Percentiles rank a stretch among this genome's conserved stretches.
These are phyloP conservation scores for Tylopilus balloui DNA, from an alignment of 768 basidiomycete species.

Conservation along the genomic window DNA sequence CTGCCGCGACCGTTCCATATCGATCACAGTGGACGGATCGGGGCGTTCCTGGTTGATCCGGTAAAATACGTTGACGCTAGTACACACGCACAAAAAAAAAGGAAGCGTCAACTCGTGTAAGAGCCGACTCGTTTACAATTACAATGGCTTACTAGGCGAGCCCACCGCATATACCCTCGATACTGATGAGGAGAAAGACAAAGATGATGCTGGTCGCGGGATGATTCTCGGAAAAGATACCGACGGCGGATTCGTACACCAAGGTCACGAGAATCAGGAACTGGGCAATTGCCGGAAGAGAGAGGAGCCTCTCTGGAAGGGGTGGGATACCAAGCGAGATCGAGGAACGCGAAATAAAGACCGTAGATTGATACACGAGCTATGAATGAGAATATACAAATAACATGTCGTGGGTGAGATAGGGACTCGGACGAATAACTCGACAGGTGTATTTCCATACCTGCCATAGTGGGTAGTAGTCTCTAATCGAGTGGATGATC, in stretches of 20 bases:
- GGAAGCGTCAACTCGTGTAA: neutral
- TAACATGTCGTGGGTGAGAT: neutral
- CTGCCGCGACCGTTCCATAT: conserved; percentile 60
- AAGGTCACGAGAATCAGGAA: conserved; percentile 56
- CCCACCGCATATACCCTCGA: conserved; percentile 93
- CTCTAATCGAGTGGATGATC: conserved; percentile 79
- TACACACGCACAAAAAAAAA: neutral
- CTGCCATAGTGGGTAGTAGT: conserved; percentile 97
- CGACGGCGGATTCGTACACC: conserved; percentile 62
- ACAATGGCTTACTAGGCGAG: conserved; percentile 85
- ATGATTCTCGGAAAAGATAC: conserved; percentile 50
- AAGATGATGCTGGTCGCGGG: conserved; percentile 49
- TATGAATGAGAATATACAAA: conserved; percentile 24
- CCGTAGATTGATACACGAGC: conserved; percentile 86
- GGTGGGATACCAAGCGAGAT: conserved; percentile 82
- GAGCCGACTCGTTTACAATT: no score
- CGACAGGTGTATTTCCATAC: conserved; percentile 36
- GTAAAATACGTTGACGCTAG: conserved; percentile 88
- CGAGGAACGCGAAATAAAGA: conserved; percentile 90
- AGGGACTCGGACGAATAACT: neutral
- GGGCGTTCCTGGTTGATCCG: conserved; percentile 71
- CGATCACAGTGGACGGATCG: conserved; percentile 41
- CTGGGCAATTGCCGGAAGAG: conserved; percentile 76
- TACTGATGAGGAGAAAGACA: conserved; percentile 72
- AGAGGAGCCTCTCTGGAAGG: conserved; percentile 61